Evolutionary conservation across 495 filamentous ascomycete genomes (phyloP).

Genomic region (Penicillium chermesinum): DNA sequence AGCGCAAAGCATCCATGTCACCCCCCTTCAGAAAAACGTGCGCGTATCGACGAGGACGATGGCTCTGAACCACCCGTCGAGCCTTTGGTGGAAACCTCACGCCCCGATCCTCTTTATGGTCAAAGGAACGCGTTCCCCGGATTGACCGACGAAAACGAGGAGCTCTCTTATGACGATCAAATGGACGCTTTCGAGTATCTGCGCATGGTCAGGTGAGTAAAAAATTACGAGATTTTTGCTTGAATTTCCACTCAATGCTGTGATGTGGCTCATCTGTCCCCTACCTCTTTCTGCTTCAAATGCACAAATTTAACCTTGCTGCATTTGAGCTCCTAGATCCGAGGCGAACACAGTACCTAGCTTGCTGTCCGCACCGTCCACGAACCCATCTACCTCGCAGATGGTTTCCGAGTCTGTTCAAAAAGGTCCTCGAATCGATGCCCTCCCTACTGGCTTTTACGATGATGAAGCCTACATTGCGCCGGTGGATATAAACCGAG

Average conservation of each 20-base stretch:
- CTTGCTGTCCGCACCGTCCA: constrained; percentile 50
- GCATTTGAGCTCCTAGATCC: constrained; percentile 45
- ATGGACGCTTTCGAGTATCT: constrained; percentile 71
- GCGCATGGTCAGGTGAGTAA: constrained; percentile 70
- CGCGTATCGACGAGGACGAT: constrained; percentile 25
- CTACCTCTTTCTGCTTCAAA: no score
- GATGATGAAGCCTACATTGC: constrained; percentile 24
- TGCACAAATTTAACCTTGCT: constrained; percentile 3
- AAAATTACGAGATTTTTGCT: constrained; percentile 2
- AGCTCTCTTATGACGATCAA: constrained; percentile 40
- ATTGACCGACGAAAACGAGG: constrained; percentile 54
- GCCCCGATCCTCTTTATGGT: constrained; percentile 62
- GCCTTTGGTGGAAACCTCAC: constrained; percentile 35
- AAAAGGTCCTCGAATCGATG: neutral
- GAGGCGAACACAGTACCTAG: constrained; percentile 68
- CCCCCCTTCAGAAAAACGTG: constrained; percentile 21
- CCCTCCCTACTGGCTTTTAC: constrained; percentile 14
- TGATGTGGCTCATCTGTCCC: no score
- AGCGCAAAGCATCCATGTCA: constrained; percentile 29
- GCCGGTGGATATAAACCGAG: constrained; percentile 3
- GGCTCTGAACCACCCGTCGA: constrained; percentile 10
- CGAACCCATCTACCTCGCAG: neutral
- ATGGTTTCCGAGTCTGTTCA: neutral
- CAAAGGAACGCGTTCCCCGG: constrained; percentile 75
- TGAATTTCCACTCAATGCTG: no score